A percentile compares a stretch with the other conserved stretches of the same genome.
phyloP scores from a whole-genome alignment of 345 rosid genomes.

The Salix arbutifolia region DNA sequence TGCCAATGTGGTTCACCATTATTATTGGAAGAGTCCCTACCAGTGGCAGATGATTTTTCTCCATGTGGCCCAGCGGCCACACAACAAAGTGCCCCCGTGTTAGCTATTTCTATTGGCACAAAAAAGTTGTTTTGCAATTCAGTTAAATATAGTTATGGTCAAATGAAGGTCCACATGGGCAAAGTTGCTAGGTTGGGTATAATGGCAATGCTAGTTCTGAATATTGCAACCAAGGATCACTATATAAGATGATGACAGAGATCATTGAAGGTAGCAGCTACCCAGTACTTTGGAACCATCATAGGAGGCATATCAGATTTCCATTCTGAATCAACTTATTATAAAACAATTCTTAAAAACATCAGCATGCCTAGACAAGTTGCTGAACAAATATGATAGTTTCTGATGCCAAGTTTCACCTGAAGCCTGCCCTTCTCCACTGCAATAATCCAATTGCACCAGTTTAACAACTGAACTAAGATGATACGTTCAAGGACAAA shows the following conservation, averaged over 20 bases:
- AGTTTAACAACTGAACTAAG: constrained; percentile 7
- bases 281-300: neutral
- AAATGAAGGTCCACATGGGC: constrained; percentile 16
- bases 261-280: constrained; percentile 14
- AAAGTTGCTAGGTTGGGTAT: constrained; percentile 3
- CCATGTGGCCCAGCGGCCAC: constrained; percentile 97
- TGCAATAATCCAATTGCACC: constrained; percentile 10
- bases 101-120: constrained; percentile 51
- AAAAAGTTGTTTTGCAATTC: constrained; percentile 17
- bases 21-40: constrained; percentile 38
- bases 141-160: constrained; percentile 5
- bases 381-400: neutral
- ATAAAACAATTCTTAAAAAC: neutral
- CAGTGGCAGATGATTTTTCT: constrained; percentile 43
- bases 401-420: constrained; percentile 5
- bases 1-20: constrained; percentile 60
- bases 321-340: neutral
- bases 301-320: constrained; percentile 4
- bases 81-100: constrained; percentile 95
- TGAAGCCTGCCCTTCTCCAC: constrained; percentile 1
- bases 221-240: constrained; percentile 6
- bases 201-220: neutral
- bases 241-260: neutral
- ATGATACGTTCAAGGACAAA: neutral
- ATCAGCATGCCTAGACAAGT: neutral